Evolutionary conservation across 2,329 filamentous ascomycete genomes (phyloP).

Genomic region (Leptographium flavum): DNA sequence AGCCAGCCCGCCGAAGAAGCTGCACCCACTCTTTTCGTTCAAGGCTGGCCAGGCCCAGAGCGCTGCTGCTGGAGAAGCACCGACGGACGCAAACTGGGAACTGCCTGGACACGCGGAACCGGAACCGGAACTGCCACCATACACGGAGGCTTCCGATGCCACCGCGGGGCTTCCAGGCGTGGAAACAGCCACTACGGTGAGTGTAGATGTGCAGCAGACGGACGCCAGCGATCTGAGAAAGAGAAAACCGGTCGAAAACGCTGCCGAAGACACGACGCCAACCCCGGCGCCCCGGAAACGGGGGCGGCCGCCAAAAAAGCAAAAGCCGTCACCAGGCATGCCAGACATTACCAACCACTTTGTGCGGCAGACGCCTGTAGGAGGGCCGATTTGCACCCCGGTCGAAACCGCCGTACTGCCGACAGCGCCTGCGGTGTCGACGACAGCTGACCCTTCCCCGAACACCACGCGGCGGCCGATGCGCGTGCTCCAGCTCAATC

Average conservation of each 20-base stretch:
- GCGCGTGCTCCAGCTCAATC: conserved; percentile 37
- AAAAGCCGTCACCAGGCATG: conserved; percentile 6
- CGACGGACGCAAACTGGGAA: no score
- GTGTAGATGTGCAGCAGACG: background rate
- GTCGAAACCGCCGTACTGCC: background rate
- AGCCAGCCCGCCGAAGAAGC: conserved; percentile 23
- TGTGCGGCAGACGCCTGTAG: conserved; percentile 2
- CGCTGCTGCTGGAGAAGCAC: background rate
- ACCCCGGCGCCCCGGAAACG: conserved; percentile 3
- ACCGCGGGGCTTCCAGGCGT: no score
- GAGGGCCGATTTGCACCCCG: background rate
- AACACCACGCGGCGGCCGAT: background rate
- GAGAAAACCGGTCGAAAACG: conserved; percentile 3
- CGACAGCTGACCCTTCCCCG: background rate
- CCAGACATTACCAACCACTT: conserved; percentile 15
- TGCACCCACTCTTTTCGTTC: conserved; percentile 40
- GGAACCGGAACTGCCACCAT: no score
- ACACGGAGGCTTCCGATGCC: background rate
- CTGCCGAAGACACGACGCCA: conserved; percentile 1
- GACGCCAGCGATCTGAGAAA: background rate
- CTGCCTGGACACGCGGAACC: no score
- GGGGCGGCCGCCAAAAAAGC: conserved; percentile 15
- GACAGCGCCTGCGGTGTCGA: background rate
- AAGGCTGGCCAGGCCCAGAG: conserved; percentile 9
- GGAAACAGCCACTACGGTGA: background rate